phyloP scores from a whole-genome alignment of 1,139 yeast species.

The Saccharomyces hybrid region DNA sequence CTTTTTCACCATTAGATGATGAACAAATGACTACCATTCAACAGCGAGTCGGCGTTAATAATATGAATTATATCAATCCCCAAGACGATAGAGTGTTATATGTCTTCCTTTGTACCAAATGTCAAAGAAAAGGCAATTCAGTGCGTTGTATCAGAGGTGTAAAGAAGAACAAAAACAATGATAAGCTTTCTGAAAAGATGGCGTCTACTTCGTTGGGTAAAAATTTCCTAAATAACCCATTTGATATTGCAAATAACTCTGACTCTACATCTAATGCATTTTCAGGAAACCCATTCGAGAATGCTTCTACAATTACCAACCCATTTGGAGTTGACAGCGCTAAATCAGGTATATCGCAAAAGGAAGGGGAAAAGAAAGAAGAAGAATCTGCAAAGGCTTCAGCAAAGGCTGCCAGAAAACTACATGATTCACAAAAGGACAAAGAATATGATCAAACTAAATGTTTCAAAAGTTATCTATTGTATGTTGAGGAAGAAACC shows the following conservation, averaged over 20 bases:
- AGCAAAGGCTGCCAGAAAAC: slow-evolving; percentile 19
- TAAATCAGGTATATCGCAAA: slow-evolving; percentile 5
- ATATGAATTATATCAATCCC: slow-evolving; percentile 33
- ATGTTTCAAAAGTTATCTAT: slow-evolving; percentile 52
- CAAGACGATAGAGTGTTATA: slow-evolving; percentile 75
- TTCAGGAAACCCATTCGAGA: slow-evolving; percentile 28
- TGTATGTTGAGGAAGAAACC: slow-evolving; percentile 62
- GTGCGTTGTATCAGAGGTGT: slow-evolving; percentile 71
- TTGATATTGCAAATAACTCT: slow-evolving; percentile 30
- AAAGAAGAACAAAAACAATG: slow-evolving; percentile 41
- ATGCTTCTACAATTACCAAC: slow-evolving; percentile 24
- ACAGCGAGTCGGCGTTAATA: slow-evolving; percentile 8
- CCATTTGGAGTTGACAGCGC: slow-evolving; percentile 16
- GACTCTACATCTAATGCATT: neutral
- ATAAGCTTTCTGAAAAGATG: slow-evolving; percentile 38
- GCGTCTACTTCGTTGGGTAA: slow-evolving; percentile 36
- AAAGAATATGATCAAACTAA: slow-evolving; percentile 20
- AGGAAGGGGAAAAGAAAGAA: neutral
- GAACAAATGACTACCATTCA: slow-evolving; percentile 24
- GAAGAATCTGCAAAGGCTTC: slow-evolving; percentile 19
- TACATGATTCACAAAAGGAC: slow-evolving; percentile 21
- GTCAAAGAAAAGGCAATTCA: slow-evolving; percentile 62
- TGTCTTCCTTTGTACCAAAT: slow-evolving; percentile 67
- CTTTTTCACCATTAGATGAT: slow-evolving; percentile 62
- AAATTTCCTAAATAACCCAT: slow-evolving; percentile 39